These are phyloP conservation scores for Neolentinus lepideus DNA, from an alignment of 1,284 basidiomycete species.

Conservation along the genomic window DNA sequence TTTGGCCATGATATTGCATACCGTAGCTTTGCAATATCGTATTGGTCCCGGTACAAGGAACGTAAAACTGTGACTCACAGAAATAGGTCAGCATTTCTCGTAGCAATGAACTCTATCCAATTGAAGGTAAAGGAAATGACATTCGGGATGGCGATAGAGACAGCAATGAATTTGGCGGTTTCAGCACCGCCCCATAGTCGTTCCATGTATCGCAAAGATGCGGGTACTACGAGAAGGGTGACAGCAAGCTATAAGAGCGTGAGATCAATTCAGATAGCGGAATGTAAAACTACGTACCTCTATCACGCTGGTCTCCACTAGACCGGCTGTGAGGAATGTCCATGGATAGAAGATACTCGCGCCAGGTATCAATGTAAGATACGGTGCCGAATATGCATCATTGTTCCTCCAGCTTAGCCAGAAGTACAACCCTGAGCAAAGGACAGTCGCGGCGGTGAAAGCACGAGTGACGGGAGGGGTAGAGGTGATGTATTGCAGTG, in stretches of 20 bases:
- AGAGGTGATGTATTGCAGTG: conserved; percentile 57
- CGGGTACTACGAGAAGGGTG: conserved; percentile 73
- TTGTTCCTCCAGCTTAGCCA: conserved; percentile 52
- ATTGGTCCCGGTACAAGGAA: background rate
- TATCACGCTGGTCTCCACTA: conserved; percentile 80
- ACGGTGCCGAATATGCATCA: conserved; percentile 48
- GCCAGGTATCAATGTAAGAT: conserved; percentile 83
- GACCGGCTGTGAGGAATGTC: conserved; percentile 83
- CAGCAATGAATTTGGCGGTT: conserved; percentile 78
- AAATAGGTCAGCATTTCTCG: conserved; percentile 60
- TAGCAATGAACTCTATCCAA: conserved; percentile 70
- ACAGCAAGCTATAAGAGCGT: conserved; percentile 55
- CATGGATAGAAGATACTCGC: conserved; percentile 85
- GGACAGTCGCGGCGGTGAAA: conserved; percentile 65
- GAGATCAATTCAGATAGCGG: conserved; percentile 11
- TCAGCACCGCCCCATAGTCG: conserved; percentile 89
- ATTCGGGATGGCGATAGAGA: conserved; percentile 79
- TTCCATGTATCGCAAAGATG: conserved; percentile 87
- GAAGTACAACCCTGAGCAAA: conserved; percentile 57
- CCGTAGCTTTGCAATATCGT: conserved; percentile 56
- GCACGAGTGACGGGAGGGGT: conserved; percentile 76
- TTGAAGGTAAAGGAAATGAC: conserved; percentile 81
- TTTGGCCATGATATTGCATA: conserved; percentile 87
- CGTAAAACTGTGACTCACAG: conserved; percentile 49
- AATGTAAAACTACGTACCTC: conserved; percentile 53